Base-by-base conservation (phyloP, 2,329 filamentous ascomycete genomes). In the Xylariomycetidae sp. region DNA sequence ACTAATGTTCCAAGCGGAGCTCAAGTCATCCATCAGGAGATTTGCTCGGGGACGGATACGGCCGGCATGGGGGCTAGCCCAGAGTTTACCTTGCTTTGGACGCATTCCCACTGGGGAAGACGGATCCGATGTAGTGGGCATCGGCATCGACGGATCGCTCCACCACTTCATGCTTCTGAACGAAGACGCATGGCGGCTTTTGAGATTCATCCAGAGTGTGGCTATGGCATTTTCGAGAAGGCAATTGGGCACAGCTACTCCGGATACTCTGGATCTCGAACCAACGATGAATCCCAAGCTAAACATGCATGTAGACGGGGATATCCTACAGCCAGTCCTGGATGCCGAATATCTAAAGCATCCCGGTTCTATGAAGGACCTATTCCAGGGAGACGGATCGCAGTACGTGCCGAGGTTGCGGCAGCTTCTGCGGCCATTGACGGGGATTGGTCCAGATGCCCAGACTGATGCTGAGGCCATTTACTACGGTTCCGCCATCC, bases 181-280 rank as follows among this genome's bases (percentile, higher is more conserved):
- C 8, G 50, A 72, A 13, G 59, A 73, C 3, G 72, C 81, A 6
- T 85, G 82, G 76, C 69, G 71, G 6, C 66, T 94, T 4, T 67
- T 97, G 5, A 72, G 73, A 37, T 78, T 90, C 42, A 54, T 96
- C 2, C 82, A 94, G 50, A 82, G 83, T 38, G 55, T 94, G 30
- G 78, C 76, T 17, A 56, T 70, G 29, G 56, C 59, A 23, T n/a
- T 23, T 8, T 23, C 20, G 20, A 23, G 20, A 23, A 8, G 20
- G n/a, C 20, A 57, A 54, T 34, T 50, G 41, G 45, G 10, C n/a
- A 11, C 25, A 9, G 20, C 7, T 9, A 11, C 40, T 34, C 38
- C 52, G 8, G 36, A 40, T 8, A 44, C 41, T 8, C 33, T 42
- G 7, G 46, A 57, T 11, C 50, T 50, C 2, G 67, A 74, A 38